phyloP scores from a whole-genome alignment of 805 yeast genomes.

The Saccharomycopsis oosterbeekiorum region DNA sequence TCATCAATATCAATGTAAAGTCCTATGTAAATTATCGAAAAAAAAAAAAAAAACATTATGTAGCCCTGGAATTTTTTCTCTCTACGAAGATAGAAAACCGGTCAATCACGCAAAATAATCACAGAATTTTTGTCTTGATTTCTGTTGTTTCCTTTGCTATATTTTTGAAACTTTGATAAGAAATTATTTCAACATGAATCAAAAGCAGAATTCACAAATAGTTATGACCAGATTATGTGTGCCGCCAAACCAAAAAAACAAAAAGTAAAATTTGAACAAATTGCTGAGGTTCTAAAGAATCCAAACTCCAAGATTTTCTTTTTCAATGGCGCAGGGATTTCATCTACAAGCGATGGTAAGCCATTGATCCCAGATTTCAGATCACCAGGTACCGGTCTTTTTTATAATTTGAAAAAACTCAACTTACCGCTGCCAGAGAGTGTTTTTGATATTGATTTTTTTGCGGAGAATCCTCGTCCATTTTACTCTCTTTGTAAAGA shows the following conservation, averaged over 20 bases:
- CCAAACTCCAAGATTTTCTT: slow-evolving; percentile 40
- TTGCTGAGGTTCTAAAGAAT: slow-evolving; percentile 13
- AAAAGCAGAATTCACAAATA: too few species aligned
- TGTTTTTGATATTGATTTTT: slow-evolving; percentile 83
- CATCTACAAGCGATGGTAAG: slow-evolving; percentile 61
- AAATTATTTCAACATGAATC: neutral
- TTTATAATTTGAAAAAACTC: slow-evolving; percentile 64
- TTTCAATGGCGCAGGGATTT: slow-evolving; percentile 88
- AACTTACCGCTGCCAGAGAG: slow-evolving; percentile 91
- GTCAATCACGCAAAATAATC: neutral
- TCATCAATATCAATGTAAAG: neutral
- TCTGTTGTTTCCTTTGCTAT: neutral
- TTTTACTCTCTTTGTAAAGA: slow-evolving; percentile 80
- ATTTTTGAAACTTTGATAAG: neutral
- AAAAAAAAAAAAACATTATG: neutral
- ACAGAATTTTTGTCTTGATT: neutral
- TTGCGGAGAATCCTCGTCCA: slow-evolving; percentile 66
- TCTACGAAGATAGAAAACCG: neutral
- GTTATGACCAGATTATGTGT: neutral
- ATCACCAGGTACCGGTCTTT: slow-evolving; percentile 82
- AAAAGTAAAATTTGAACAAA: neutral
- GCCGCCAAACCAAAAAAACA: neutral
- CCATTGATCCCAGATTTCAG: slow-evolving; percentile 67
- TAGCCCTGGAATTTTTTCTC: neutral
- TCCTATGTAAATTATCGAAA: neutral